A percentile compares a stretch with the other conserved stretches of the same genome.
Conservation (phyloP, 768 basidiomycete genomes). For the Lactarius vividus region DNA sequence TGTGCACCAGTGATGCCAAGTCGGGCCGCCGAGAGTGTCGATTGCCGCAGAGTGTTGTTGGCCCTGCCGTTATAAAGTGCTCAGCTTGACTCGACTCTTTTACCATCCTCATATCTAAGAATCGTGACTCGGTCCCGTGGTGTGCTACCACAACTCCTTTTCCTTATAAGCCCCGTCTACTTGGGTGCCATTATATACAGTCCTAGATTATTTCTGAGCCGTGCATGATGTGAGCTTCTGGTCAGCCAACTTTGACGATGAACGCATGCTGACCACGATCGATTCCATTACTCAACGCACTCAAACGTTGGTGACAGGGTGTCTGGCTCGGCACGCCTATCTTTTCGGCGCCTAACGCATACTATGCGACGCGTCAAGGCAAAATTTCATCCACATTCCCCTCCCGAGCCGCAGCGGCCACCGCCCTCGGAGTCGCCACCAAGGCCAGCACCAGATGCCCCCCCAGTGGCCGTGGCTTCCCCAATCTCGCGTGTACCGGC, state of each 20-base stretch:
- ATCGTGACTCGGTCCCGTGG: no score
- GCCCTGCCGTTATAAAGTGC: neutral
- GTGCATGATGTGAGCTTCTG: neutral
- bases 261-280: neutral
- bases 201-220: neutral
- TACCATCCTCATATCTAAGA: no score
- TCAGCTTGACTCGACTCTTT: no score
- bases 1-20: no score
- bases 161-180: neutral
- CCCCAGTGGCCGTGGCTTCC: neutral
- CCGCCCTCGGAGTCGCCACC: neutral
- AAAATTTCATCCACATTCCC: neutral
- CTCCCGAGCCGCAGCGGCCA: neutral
- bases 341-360: neutral
- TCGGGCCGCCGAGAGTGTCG: no score
- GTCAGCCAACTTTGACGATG: neutral
- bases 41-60: no score
- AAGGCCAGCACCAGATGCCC: neutral
- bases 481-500: slow-evolving; percentile 11
- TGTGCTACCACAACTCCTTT: neutral
- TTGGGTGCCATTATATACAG: no score
- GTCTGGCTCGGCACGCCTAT: neutral
- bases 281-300: no score
- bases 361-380: neutral
- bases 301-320: neutral